A percentile compares a stretch with the other conserved stretches of the same genome.
Conservation (phyloP, 164 flowering plant genomes). For the Magnolia sinica region DNA sequence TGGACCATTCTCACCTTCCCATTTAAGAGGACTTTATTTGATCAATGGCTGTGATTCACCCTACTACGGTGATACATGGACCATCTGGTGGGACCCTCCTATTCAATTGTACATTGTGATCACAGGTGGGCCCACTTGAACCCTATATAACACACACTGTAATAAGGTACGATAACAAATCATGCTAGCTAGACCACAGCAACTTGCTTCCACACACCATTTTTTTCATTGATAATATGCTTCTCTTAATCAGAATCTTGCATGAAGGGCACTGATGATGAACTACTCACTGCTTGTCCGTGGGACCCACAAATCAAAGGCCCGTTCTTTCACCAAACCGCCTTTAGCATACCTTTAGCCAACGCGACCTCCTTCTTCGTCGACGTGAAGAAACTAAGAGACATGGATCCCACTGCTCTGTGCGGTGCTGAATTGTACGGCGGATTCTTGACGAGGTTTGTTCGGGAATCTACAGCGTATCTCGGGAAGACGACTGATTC, state of each 20-base stretch:
- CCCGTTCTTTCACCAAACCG: constrained; percentile 6
- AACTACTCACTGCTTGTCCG: constrained; percentile 5
- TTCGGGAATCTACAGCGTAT: constrained; percentile 13
- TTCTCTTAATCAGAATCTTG: constrained; percentile 1
- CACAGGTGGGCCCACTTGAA: too few relatives aligned
- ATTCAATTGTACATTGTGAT: too few relatives aligned
- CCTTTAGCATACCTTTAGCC: constrained; percentile 8
- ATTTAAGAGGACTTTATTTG: too few relatives aligned
- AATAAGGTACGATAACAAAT: too few relatives aligned
- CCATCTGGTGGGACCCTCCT: too few relatives aligned
- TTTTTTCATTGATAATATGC: too few relatives aligned
- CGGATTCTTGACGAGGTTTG: constrained; percentile 8
- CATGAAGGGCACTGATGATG: constrained; percentile 4
- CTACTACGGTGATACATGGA: too few relatives aligned
- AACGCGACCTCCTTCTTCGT: not conserved
- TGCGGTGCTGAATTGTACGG: constrained; percentile 9
- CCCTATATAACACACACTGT: too few relatives aligned
- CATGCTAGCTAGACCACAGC: too few relatives aligned
- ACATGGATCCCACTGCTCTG: constrained; percentile 1
- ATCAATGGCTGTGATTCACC: too few relatives aligned
- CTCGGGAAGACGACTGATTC: constrained; percentile 10
- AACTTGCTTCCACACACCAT: too few relatives aligned
- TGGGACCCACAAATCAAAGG: constrained; percentile 12
- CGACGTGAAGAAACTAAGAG: constrained; percentile 12
- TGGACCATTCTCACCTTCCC: too few relatives aligned